Evolutionary conservation across 257 asterid species (phyloP).

Genomic region (Coffea eugenioides): DNA sequence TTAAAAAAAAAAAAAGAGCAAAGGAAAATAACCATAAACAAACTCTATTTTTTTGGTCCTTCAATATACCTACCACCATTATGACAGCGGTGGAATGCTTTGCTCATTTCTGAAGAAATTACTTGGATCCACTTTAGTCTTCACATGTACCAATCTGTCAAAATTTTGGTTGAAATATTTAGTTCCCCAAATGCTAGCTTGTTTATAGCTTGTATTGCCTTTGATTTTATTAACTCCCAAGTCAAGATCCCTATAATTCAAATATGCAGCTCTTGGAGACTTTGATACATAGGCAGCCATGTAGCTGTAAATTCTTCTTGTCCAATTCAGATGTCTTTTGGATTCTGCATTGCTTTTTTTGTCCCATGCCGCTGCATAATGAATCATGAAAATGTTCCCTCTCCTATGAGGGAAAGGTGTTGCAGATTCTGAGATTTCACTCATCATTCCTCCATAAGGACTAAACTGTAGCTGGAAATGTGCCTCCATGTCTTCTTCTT

Average conservation of each 20-base stretch:
- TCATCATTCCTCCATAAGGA: conserved; percentile 2
- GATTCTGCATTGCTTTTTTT: neutral
- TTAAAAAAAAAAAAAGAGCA: no score
- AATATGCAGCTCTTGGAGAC: neutral
- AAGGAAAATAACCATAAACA: no score
- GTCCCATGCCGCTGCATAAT: neutral
- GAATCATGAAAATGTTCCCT: neutral
- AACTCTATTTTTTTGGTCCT: no score
- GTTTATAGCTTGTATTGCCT: neutral
- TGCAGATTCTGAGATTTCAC: neutral
- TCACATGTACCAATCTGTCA: neutral
- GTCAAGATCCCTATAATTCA: neutral
- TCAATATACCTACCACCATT: no score
- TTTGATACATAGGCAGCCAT: conserved; percentile 6
- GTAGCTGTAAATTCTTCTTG: neutral
- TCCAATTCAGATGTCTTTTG: neutral
- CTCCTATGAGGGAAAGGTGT: neutral
- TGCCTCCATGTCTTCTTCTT: neutral
- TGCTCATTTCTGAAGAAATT: conserved; percentile 5
- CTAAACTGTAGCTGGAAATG: neutral
- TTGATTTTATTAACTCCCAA: neutral
- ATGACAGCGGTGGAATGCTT: neutral
- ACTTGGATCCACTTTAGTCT: neutral
- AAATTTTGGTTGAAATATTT: neutral
- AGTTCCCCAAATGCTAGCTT: neutral